phyloP scores from a whole-genome alignment of 2,329 filamentous ascomycete species.

The Beauveria sp. region DNA sequence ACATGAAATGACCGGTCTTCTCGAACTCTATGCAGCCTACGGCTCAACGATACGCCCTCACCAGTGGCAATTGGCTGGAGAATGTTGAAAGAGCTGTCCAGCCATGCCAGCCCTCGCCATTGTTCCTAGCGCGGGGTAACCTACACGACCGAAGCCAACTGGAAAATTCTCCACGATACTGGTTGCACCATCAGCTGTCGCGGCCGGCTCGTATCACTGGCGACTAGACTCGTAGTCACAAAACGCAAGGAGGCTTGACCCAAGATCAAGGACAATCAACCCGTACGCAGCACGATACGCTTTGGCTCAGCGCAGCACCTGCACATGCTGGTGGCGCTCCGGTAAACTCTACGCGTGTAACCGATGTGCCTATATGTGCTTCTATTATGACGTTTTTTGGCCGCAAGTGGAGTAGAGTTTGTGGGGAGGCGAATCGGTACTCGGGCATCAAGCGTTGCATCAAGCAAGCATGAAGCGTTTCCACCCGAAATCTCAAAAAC shows the following conservation, averaged over 20 bases:
- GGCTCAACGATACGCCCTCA: too few species aligned
- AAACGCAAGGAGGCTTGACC: not conserved
- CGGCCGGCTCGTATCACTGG: too few species aligned
- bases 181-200: too few species aligned
- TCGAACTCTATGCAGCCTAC: too few species aligned
- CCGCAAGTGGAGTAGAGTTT: not conserved
- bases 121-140: too few species aligned
- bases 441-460: slow-evolving; percentile 5
- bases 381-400: not conserved
- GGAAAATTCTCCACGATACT: too few species aligned
- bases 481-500: slow-evolving; percentile 6
- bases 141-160: too few species aligned
- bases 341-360: not conserved
- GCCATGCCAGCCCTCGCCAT: too few species aligned
- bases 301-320: not conserved
- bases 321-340: slow-evolving; percentile 4
- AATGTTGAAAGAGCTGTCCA: too few species aligned
- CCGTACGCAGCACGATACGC: not conserved
- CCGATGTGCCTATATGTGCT: not conserved
- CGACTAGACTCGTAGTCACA: not conserved
- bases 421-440: slow-evolving; percentile 4
- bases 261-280: not conserved
- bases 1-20: too few species aligned
- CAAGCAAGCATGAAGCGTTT: slow-evolving; percentile 4
- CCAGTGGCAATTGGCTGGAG: too few species aligned